phyloP scores from a whole-genome alignment of 2,329 filamentous ascomycete species.

The Neofusicoccum laricinum region DNA sequence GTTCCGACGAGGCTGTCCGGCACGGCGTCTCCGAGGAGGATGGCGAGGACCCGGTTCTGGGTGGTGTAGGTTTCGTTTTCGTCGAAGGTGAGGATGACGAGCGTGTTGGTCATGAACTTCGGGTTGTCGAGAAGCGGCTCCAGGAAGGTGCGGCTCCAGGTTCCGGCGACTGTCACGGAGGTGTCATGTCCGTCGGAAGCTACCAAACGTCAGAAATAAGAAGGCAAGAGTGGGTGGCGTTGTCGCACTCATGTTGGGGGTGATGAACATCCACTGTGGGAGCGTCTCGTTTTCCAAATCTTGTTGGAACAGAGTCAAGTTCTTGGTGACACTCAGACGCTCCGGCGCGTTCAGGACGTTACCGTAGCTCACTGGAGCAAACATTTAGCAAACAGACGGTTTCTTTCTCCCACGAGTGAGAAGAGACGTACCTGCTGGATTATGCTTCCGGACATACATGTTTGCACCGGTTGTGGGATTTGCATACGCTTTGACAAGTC shows the following conservation, averaged over 20 bases:
- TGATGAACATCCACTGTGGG: slow-evolving; percentile 70
- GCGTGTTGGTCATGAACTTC: slow-evolving; percentile 72
- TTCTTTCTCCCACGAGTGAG: not conserved
- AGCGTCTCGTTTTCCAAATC: slow-evolving; percentile 63
- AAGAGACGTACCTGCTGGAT: slow-evolving; percentile 41
- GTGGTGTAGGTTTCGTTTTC: slow-evolving; percentile 68
- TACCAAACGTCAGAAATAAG: slow-evolving; percentile 57
- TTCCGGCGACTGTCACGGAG: slow-evolving; percentile 64
- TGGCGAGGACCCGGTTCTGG: slow-evolving; percentile 66
- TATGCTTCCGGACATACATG: slow-evolving; percentile 83
- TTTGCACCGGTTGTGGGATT: slow-evolving; percentile 66
- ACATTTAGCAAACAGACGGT: no score
- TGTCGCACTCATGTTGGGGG: slow-evolving; percentile 52
- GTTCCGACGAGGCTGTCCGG: slow-evolving; percentile 64
- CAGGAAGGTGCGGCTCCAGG: slow-evolving; percentile 67
- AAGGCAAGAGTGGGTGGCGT: not conserved
- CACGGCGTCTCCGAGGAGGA: slow-evolving; percentile 74
- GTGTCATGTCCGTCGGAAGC: slow-evolving; percentile 75
- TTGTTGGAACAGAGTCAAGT: slow-evolving; percentile 65
- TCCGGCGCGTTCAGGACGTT: slow-evolving; percentile 58
- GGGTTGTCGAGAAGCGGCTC: slow-evolving; percentile 66
- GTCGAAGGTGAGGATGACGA: slow-evolving; percentile 75
- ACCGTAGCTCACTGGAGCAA: slow-evolving; percentile 59
- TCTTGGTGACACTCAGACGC: slow-evolving; percentile 70
- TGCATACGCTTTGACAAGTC: slow-evolving; percentile 52